Evolutionary conservation across 1,284 basidiomycete genomes (phyloP), one percentile per base, ranked within the genome.

Genomic region (Ceratobasidium sp.): DNA sequence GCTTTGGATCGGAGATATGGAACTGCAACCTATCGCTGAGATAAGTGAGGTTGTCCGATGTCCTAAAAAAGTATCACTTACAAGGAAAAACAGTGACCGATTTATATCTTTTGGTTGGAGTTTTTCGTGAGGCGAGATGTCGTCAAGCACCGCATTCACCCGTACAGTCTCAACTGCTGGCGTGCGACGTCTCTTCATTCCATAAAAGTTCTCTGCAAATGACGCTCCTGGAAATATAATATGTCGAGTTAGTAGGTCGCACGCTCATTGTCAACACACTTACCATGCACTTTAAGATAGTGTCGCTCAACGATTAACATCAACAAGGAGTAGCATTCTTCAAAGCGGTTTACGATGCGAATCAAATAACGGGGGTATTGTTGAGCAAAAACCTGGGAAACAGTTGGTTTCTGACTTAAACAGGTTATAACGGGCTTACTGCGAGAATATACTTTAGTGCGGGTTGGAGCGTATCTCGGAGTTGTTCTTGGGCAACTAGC

Each of bases 361-460:
- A 99, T 82, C 42, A 99, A 86, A 80, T 98, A 96, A 67, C 97
- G 87, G 6, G 97, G 97, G 80, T 98, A 92, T 72, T 91, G 86
- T 83, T 98, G 96, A 0, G 97, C 95, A 76, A 98, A 94, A 60
- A 98, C 93, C 94, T 96, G 74, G 46, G 74, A 73, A 21, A n/a
- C 1, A 76, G 23, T 44, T 38, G 46, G 69, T 14, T 30, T 28
- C 21, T 42, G 30, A 23, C 49, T 51, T n/a, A n/a, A 25, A 46
- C 28, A 36, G 53, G 25, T 11, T 16, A 51, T 12, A 40, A 23
- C 16, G 6, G 25, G 75, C 89, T 82, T 78, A 95, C 95, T 72
- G 92, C 92, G 54, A 99, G 83, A 70, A 97, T 90, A 83, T 99
- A 99, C 80, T 96, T 95, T 77, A 98, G 83, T 14, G 96, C 96